Percentiles rank a stretch among this genome's conserved stretches.
These are phyloP conservation scores for Psidium guajava DNA, from an alignment of 345 rosid species.

Conservation along the genomic window DNA sequence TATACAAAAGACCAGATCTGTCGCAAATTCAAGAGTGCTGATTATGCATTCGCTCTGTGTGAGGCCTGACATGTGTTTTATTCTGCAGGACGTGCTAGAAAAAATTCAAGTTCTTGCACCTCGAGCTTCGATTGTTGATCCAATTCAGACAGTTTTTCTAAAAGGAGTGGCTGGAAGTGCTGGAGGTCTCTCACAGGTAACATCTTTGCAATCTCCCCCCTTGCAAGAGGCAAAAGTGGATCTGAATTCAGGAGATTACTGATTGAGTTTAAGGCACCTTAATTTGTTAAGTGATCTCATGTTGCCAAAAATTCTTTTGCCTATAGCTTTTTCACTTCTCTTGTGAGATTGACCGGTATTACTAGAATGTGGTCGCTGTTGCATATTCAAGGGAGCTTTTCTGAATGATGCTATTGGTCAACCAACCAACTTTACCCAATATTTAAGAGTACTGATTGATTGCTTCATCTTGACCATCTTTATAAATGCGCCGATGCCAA, in stretches of 20 bases:
- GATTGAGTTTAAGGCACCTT: not conserved
- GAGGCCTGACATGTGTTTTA: not conserved
- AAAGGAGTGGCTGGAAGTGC: constrained; percentile 75
- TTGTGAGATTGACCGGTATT: not conserved
- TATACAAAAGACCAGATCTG: not conserved
- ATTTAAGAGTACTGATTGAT: not conserved
- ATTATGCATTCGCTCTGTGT: not conserved
- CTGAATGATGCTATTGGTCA: not conserved
- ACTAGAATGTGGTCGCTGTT: not conserved
- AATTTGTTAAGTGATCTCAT: not conserved
- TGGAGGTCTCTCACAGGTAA: constrained; percentile 75
- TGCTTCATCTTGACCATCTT: too few species aligned
- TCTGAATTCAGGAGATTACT: not conserved
- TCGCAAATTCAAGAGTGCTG: not conserved
- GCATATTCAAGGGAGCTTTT: not conserved
- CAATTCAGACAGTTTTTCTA: constrained; percentile 83
- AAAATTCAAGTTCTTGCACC: constrained; percentile 60
- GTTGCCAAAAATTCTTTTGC: not conserved
- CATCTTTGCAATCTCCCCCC: not conserved
- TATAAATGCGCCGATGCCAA: not conserved
- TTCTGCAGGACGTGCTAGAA: constrained; percentile 56
- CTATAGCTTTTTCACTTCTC: not conserved
- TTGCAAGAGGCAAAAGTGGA: not conserved
- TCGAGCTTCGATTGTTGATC: constrained; percentile 64
- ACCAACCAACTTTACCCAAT: not conserved